phyloP scores from a whole-genome alignment of 176 grass and related monocot species.

The Bolboschoenus planiculmis region DNA sequence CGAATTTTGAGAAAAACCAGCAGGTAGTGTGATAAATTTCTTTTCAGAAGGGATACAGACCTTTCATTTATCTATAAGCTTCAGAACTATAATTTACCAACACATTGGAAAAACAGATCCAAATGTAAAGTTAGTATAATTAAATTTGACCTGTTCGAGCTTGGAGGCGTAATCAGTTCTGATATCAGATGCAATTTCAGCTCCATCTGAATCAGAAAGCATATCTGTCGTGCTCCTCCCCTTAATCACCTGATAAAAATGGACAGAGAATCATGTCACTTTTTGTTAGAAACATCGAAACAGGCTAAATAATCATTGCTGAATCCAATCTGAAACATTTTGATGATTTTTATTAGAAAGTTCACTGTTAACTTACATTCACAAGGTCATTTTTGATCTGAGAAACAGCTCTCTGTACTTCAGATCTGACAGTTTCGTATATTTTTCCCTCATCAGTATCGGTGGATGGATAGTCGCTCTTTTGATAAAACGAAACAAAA shows the following conservation, averaged over 20 bases:
- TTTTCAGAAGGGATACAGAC: not conserved
- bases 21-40: not conserved
- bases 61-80: not conserved
- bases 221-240: conserved; percentile 25
- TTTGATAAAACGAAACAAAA: not conserved
- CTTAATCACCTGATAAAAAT: conserved; percentile 29
- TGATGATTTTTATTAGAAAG: not conserved
- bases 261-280: not conserved
- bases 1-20: not conserved
- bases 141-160: conserved; percentile 55
- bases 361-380: conserved; percentile 18
- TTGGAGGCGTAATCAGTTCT: conserved; percentile 65
- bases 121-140: conserved; percentile 1
- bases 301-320: not conserved
- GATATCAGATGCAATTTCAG: conserved; percentile 48
- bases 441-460: conserved; percentile 20
- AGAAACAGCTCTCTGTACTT: conserved; percentile 31
- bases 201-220: conserved; percentile 43
- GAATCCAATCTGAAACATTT: not conserved
- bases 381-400: conserved; percentile 30
- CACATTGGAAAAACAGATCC: not conserved
- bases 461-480: conserved; percentile 20
- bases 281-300: not conserved
- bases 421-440: conserved; percentile 32
- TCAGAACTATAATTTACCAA: not conserved